A percentile compares a stretch with the other conserved stretches of the same genome.
Evolutionary conservation across 257 asterid species (phyloP).

Genomic region (Datura wrightii): DNA sequence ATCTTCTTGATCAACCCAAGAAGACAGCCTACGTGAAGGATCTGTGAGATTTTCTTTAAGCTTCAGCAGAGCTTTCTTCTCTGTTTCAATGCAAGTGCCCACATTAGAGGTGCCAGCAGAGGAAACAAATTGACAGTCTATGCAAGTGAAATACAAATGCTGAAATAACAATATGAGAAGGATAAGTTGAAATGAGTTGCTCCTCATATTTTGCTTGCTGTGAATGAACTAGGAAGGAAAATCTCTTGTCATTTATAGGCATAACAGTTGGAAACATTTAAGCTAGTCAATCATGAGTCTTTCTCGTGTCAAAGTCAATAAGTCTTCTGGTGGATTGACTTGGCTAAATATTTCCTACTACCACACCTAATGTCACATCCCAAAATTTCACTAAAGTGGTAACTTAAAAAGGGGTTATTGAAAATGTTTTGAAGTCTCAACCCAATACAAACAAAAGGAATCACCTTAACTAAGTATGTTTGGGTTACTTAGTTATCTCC

Average conservation of each 20-base stretch:
- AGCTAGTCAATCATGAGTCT: not conserved
- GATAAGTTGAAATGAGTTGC: not conserved
- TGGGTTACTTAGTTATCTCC: too few relatives aligned
- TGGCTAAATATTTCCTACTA: not conserved
- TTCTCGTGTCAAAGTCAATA: not conserved
- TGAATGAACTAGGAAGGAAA: not conserved
- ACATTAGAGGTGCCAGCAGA: too few relatives aligned
- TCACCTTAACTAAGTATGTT: too few relatives aligned
- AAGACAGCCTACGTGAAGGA: constrained; percentile 44
- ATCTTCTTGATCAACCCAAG: constrained; percentile 42
- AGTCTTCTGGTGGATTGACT: not conserved
- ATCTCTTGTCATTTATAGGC: not conserved
- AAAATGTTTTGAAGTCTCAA: not conserved
- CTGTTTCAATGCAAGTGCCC: constrained; percentile 36
- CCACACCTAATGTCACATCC: not conserved
- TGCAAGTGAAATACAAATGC: not conserved
- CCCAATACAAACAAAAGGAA: too few relatives aligned
- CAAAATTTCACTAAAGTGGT: not conserved
- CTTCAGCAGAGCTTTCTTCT: constrained; percentile 37
- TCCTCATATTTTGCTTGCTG: not conserved
- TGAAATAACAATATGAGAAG: constrained; percentile 27
- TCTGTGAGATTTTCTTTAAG: constrained; percentile 45
- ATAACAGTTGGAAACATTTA: not conserved
- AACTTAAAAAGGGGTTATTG: not conserved
- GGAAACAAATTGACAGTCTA: not conserved